Conservation (phyloP, 1,284 basidiomycete species). For the Agaricales sp. region DNA sequence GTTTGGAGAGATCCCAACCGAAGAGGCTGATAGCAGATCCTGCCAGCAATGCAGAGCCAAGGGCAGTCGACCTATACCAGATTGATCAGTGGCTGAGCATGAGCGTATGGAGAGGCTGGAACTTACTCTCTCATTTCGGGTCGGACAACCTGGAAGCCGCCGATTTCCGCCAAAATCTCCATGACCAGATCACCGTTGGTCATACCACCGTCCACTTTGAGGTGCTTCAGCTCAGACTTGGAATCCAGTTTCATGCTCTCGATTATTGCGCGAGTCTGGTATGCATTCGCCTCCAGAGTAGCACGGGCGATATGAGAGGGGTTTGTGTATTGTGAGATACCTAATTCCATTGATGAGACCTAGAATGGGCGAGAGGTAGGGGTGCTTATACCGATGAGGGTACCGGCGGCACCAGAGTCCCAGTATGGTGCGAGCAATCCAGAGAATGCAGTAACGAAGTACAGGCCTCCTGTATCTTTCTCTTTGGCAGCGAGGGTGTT, state of each 20-base stretch:
- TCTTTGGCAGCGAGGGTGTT: constrained; percentile 79
- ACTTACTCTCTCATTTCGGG: constrained; percentile 94
- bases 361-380: constrained; percentile 5
- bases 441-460: constrained; percentile 95
- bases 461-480: constrained; percentile 82
- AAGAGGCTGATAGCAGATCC: constrained; percentile 83
- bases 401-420: constrained; percentile 80
- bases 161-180: constrained; percentile 87
- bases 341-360: constrained; percentile 21
- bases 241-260: constrained; percentile 91
- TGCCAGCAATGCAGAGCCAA: constrained; percentile 95
- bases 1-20: constrained; percentile 88
- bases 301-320: constrained; percentile 91
- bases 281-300: constrained; percentile 84
- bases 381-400: constrained; percentile 60
- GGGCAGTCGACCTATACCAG: constrained; percentile 70
- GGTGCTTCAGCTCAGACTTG: constrained; percentile 58
- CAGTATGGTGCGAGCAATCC: constrained; percentile 90
- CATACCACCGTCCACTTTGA: constrained; percentile 94
- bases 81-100: constrained; percentile 4
- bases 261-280: constrained; percentile 89
- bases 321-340: constrained; percentile 87
- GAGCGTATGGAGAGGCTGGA: background rate
- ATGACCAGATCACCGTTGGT: constrained; percentile 88
- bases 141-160: constrained; percentile 85